These are phyloP conservation scores for Collybia sordida DNA, from an alignment of 768 basidiomycete genomes.

Conservation along the genomic window DNA sequence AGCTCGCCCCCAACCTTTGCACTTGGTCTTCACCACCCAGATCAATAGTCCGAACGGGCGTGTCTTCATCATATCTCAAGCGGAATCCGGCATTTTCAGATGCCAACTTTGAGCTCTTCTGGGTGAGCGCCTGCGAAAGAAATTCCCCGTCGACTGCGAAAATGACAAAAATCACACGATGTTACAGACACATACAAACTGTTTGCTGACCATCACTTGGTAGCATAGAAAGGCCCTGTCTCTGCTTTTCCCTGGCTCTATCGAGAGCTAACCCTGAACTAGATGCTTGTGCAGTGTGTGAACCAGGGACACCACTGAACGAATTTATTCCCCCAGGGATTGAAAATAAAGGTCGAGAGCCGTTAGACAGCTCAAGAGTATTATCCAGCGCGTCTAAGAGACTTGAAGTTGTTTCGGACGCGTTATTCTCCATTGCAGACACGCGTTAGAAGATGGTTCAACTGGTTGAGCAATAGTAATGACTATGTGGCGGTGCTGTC, in stretches of 20 bases:
- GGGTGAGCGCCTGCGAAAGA: slow-evolving; percentile 15
- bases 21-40: slow-evolving; percentile 59
- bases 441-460: not conserved
- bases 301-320: not conserved
- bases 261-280: slow-evolving; percentile 2
- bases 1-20: slow-evolving; percentile 32
- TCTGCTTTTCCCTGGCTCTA: slow-evolving; percentile 1
- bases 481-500: too few species aligned
- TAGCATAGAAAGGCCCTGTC: not conserved
- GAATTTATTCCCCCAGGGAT: not conserved
- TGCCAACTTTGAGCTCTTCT: not conserved
- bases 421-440: slow-evolving; percentile 16
- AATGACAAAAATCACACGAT: not conserved
- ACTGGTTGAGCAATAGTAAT: too few species aligned
- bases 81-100: slow-evolving; percentile 32
- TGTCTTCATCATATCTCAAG: slow-evolving; percentile 50
- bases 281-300: not conserved
- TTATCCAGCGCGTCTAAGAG: slow-evolving; percentile 30
- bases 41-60: slow-evolving; percentile 50
- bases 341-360: slow-evolving; percentile 5
- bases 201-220: slow-evolving; percentile 5
- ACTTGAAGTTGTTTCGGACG: slow-evolving; percentile 18
- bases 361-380: slow-evolving; percentile 13
- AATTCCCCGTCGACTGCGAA: slow-evolving; percentile 16
- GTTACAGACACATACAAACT: not conserved